Base-by-base conservation (phyloP, 2,329 filamentous ascomycete genomes). In the Colletotrichum melonis region DNA sequence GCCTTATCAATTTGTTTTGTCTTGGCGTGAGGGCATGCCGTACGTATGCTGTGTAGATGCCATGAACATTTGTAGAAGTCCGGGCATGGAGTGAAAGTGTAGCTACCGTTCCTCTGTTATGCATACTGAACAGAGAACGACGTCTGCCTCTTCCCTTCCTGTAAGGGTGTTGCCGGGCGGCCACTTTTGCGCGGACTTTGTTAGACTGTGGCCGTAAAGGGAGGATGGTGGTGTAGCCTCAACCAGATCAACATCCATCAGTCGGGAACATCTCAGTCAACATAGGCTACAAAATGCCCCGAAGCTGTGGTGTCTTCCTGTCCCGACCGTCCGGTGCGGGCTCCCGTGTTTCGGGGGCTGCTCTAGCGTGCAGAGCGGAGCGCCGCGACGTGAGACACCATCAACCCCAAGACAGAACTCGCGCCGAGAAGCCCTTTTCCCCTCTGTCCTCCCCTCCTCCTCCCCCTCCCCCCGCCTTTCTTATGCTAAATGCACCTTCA, bases 281-380 rank as follows among this genome's bases (percentile, higher is more conserved):
- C 42, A n/a, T 19, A 49, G 42, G 16, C 42, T 49, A 19, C 42
- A 19, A 49, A 49, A 49, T 49, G 16, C 42, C 42, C 42, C 42
- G 42, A 49, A 49, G 38, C 38, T 42, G 14, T 42, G 38, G 38
- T 49, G 7, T 12, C 38, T 28, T 22, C 26, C 60, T 38, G 67
- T 54, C 67, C 62, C 52, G 65, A 5, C 42, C 30, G 54, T 19
- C 26, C 60, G 67, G 60, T 65, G 19, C 38, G 38, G 38, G 60
- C 62, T 58, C 54, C 60, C 22, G 52, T 66, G 60, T 59, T 67
- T 70, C 55, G 42, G 55, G 32, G 38, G 52, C n/a, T 56, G 32
- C 32, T 22, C 28, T 19, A 46, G 22, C 16, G n/a, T 22, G 8
- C 28, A 54, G 54, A 38, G 28, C 38, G 30, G 26, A 69, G 24